A percentile compares a stretch with the other conserved stretches of the same genome.
These are phyloP conservation scores for barrel medic (Medicago truncatula) DNA, from an alignment of 306 rosid genomes.

Conservation along the genomic window MtrunA17r5.0-ANR NC_053043.1:37259501-37260000, in stretches of 20 bases:
- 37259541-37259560: too few relatives aligned
- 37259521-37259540: too few relatives aligned
- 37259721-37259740: constrained; percentile 56
- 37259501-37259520: too few relatives aligned
- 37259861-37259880: not conserved
- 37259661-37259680: not conserved
- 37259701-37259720: not conserved
- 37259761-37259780: constrained; percentile 68
- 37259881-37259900: constrained; percentile 66
- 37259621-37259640: too few relatives aligned
- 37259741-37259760: constrained; percentile 65
- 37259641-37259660: too few relatives aligned
- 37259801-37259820: not conserved
- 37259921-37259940: constrained; percentile 68
- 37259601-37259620: too few relatives aligned
- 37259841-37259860: not conserved
- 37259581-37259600: too few relatives aligned
- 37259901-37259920: constrained; percentile 50
- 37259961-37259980: not conserved
- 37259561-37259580: too few relatives aligned
- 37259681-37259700: not conserved
- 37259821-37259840: too few relatives aligned
- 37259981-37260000: not conserved
- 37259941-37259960: constrained; percentile 58
- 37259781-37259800: constrained; percentile 64